These are phyloP conservation scores for Sarocladium strictum DNA, from an alignment of 2,329 filamentous ascomycete species.

Conservation along the genomic window DNA sequence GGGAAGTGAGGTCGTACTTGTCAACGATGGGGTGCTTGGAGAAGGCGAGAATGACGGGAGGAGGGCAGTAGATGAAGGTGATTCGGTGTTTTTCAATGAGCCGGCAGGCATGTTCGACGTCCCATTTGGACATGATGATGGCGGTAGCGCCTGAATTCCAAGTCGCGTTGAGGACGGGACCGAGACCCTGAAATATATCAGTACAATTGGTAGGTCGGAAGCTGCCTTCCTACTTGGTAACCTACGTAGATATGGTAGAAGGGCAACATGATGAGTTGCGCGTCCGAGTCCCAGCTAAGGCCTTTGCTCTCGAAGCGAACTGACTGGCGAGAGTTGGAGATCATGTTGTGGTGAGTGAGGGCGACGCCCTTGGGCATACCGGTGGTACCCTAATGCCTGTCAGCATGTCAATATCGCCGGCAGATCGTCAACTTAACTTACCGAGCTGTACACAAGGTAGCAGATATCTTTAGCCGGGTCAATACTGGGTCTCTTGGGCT, in stretches of 20 bases:
- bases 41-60: constrained; percentile 75
- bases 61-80: constrained; percentile 77
- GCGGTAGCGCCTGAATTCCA: constrained; percentile 60
- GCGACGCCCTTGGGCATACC: constrained; percentile 89
- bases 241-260: constrained; percentile 88
- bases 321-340: constrained; percentile 63
- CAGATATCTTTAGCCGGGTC: constrained; percentile 68
- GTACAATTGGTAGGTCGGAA: not conserved
- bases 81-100: constrained; percentile 70
- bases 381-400: constrained; percentile 60
- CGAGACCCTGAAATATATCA: constrained; percentile 22
- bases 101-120: constrained; percentile 71
- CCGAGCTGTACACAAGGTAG: constrained; percentile 78
- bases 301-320: constrained; percentile 46
- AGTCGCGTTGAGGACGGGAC: constrained; percentile 23
- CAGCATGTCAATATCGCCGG: not conserved
- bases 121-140: constrained; percentile 68
- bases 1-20: constrained; percentile 71
- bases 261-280: constrained; percentile 71
- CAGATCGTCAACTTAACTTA: constrained; percentile 15
- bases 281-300: constrained; percentile 59
- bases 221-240: constrained; percentile 1
- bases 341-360: constrained; percentile 76
- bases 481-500: constrained; percentile 51
- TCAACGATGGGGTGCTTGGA: constrained; percentile 72